These are phyloP conservation scores for Aspergillus pseudoglaucus DNA, from an alignment of 2,329 filamentous ascomycete genomes.

Conservation along the genomic window DNA sequence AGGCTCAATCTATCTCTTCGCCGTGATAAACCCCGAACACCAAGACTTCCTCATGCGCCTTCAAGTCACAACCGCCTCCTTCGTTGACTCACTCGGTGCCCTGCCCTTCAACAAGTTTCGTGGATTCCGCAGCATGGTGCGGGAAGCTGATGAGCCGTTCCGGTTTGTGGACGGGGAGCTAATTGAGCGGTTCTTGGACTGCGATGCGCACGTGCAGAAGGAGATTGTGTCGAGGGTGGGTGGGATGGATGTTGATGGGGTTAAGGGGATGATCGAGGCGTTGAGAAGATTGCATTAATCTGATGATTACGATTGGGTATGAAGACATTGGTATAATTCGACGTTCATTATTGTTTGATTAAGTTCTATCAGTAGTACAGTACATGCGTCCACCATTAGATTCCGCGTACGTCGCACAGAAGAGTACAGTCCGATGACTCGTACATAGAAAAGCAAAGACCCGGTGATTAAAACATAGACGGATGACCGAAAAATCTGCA, in stretches of 20 bases:
- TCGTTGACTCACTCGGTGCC: constrained; percentile 63
- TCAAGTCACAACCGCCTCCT: constrained; percentile 62
- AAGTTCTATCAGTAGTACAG: neutral
- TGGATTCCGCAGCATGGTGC: constrained; percentile 68
- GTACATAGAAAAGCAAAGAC: too few species aligned
- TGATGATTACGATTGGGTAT: neutral
- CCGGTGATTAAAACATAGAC: too few species aligned
- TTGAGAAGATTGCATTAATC: constrained; percentile 46
- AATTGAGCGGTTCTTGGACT: constrained; percentile 74
- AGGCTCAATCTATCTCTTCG: constrained; percentile 85
- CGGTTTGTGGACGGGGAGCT: constrained; percentile 91
- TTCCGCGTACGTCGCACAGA: too few species aligned
- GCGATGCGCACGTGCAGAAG: constrained; percentile 53
- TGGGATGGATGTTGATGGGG: constrained; percentile 51
- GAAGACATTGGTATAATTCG: neutral
- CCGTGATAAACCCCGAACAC: constrained; percentile 63
- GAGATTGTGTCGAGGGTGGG: constrained; percentile 47
- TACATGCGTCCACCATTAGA: neutral
- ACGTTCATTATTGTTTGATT: neutral
- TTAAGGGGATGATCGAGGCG: constrained; percentile 55
- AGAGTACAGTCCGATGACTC: too few species aligned
- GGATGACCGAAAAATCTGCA: too few species aligned
- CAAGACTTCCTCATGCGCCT: constrained; percentile 78
- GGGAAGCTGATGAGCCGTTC: constrained; percentile 67
- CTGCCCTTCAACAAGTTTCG: constrained; percentile 73